Base-by-base conservation (phyloP, 2,329 filamentous ascomycete genomes). In the Aspergillus glaucus region DNA sequence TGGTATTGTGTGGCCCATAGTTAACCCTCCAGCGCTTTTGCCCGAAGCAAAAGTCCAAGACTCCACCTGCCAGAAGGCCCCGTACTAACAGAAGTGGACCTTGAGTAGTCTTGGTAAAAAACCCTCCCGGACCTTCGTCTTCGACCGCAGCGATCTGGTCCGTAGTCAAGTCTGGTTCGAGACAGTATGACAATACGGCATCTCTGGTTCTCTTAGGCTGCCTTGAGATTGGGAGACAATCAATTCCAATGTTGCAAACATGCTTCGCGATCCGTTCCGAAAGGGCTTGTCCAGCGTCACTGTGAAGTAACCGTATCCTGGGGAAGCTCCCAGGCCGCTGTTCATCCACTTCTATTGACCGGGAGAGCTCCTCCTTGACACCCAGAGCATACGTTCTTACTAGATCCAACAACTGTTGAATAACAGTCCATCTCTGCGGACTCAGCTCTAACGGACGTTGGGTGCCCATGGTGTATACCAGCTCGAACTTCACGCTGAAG, bases 21-120 rank as follows among this genome's bases (percentile, higher is more conserved):
- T 86, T 77, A 0, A 88, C 83, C 3, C 78, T 66, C 79, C 80
- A 88, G 1, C 83, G 69, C 55, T 86, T 87, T 12, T 76, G 64
- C 0, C 66, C 62, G 0, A 87, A 65, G 0, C 68, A 70, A 49
- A 83, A 84, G 0, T 56, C 55, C 0, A 87, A 56, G 0, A 87
- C 67, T 0, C 80, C 77, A 0, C 71, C 63, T 0, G 79, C 77
- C 7, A 87, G 62, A 0, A 87, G 68, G 0, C 84, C 68, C 2
- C 65, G 52, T 6, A 68, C 30, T 4, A 69, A 50, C 28, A 69
- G 61, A 2, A 71, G 53, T 1, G 53, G 44, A 4, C 40, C 43
- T 43, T 0, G 54, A 51, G 1, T 71, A 46, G 22, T 80, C 77
- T 21, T 79, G 15, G 22, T 44, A 69, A 0, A 84, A 57, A 1